A percentile compares a stretch with the other conserved stretches of the same genome.
Evolutionary conservation across 192 early-diverging fungal species (phyloP).

Genomic region (Entomortierella beljakovae): DNA sequence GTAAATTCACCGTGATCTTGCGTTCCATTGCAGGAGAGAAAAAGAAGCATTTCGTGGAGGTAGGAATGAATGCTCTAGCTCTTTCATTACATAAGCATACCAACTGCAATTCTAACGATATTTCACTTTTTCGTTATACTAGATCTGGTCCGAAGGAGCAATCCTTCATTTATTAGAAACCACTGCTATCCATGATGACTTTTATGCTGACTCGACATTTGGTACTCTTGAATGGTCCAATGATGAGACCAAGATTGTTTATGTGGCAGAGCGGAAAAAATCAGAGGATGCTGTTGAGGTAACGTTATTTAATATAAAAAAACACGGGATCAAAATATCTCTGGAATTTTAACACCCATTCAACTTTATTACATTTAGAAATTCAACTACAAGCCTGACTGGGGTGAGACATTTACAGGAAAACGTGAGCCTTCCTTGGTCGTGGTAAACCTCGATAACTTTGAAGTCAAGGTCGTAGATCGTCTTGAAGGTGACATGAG

Average conservation of each 20-base stretch:
- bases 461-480: constrained; percentile 51
- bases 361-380: constrained; percentile 6
- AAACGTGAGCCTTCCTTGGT: constrained; percentile 68
- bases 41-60: constrained; percentile 69
- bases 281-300: constrained; percentile 56
- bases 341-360: neutral
- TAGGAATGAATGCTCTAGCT: constrained; percentile 1
- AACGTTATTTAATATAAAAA: neutral
- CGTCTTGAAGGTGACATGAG: constrained; percentile 44
- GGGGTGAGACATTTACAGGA: constrained; percentile 78
- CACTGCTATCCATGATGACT: constrained; percentile 73
- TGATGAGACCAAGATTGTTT: constrained; percentile 66
- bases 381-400: constrained; percentile 69
- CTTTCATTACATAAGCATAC: neutral
- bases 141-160: constrained; percentile 65
- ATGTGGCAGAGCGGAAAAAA: constrained; percentile 78
- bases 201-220: constrained; percentile 76
- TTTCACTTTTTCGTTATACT: neutral
- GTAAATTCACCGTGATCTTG: constrained; percentile 51
- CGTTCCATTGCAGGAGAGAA: constrained; percentile 57
- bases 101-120: neutral
- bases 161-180: constrained; percentile 71
- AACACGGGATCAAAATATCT: neutral
- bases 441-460: constrained; percentile 59
- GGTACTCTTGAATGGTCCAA: constrained; percentile 72